Evolutionary conservation across 306 rosid species (phyloP).

Genomic region (Dryas alaskensis): DNA sequence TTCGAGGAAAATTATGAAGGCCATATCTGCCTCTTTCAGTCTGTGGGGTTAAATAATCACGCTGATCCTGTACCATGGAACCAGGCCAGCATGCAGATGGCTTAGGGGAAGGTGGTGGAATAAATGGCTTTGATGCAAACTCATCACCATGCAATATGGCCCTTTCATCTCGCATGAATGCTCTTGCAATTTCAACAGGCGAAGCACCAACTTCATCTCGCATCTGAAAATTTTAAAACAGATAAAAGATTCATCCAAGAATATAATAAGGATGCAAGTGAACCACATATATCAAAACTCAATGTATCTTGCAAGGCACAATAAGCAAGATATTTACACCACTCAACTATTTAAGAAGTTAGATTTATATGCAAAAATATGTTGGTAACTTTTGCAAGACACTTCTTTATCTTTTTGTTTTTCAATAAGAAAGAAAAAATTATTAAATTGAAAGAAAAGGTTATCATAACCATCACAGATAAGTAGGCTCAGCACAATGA

Average conservation of each 20-base stretch:
- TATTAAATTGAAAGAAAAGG: not conserved
- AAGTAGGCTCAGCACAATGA: not conserved
- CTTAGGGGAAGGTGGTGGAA: conserved; percentile 50
- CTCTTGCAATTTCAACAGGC: conserved; percentile 82
- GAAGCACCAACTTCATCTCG: conserved; percentile 66
- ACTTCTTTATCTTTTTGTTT: not conserved
- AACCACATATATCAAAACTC: not conserved
- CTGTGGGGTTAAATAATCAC: conserved; percentile 57
- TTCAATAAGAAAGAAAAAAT: not conserved
- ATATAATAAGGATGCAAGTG: conserved; percentile 8
- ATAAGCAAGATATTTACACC: not conserved
- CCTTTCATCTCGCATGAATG: conserved; percentile 71
- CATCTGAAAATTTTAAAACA: conserved; percentile 43
- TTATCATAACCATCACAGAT: not conserved
- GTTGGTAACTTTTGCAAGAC: not conserved
- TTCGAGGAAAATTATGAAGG: conserved; percentile 65
- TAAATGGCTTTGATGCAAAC: conserved; percentile 44
- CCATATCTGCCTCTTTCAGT: conserved; percentile 62
- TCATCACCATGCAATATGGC: conserved; percentile 33
- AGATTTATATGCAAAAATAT: not conserved
- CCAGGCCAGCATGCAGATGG: conserved; percentile 83
- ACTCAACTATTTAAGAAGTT: not conserved
- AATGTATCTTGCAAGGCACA: not conserved
- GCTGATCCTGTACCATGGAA: conserved; percentile 54
- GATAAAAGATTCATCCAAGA: conserved; percentile 14